Evolutionary conservation across 73 alveolate genomes (phyloP).

Genomic region (Paramecium octaurelia): DNA sequence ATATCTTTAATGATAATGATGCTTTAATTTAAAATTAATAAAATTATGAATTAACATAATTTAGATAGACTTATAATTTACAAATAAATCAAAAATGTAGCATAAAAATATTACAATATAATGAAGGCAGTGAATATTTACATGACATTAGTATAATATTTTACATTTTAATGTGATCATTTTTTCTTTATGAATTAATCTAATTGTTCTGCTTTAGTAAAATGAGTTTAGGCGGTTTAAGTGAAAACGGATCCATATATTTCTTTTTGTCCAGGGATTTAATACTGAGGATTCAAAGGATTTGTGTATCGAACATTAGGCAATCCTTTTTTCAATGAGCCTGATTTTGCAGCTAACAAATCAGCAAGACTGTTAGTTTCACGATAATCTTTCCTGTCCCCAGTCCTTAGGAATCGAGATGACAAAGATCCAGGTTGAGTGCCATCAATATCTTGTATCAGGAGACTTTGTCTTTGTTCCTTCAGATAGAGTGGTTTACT

Average conservation of each 20-base stretch:
- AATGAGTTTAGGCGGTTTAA: not conserved
- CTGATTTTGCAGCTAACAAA: conserved; percentile 7
- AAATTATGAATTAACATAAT: not conserved
- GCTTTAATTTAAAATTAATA: too few species aligned
- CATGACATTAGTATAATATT: not conserved
- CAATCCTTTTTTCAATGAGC: conserved; percentile 20
- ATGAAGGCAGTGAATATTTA: too few species aligned
- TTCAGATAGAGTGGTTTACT: not conserved
- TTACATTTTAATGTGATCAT: not conserved
- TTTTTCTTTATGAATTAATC: not conserved
- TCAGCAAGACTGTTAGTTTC: conserved; percentile 5
- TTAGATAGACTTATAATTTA: not conserved
- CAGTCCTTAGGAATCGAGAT: not conserved
- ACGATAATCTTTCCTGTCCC: conserved; percentile 38
- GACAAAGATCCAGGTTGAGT: conserved; percentile 25
- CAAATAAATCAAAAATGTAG: too few species aligned
- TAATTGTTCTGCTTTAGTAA: not conserved
- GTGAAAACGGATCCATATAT: not conserved
- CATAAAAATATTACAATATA: too few species aligned
- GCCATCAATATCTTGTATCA: not conserved
- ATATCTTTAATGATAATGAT: not conserved
- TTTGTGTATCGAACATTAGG: not conserved
- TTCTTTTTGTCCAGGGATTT: not conserved
- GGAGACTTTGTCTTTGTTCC: not conserved
- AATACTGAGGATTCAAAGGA: conserved; percentile 12